Base-by-base conservation (phyloP, 768 basidiomycete genomes). In the Boletus pseudo-olivaceus region DNA sequence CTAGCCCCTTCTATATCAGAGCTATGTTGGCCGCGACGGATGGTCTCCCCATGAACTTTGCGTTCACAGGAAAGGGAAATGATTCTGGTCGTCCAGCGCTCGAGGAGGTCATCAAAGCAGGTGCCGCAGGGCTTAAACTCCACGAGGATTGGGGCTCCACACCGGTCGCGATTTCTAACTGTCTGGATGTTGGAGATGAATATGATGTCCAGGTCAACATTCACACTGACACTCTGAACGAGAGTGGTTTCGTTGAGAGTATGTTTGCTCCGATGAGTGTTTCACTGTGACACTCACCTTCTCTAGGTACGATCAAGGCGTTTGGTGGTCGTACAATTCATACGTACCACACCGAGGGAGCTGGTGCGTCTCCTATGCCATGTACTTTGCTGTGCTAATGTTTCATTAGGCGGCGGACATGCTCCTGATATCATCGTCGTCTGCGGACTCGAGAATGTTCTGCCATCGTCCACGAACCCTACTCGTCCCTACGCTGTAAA, bases 391-490 rank as follows among this genome's bases (percentile, higher is more conserved):
- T 3, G 27, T 29, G 49, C 51, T 54, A 42, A 58, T 7, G 37
- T 32, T 33, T 33, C 11, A 50, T 9, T 19, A 87, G 88, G 94
- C 46, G 93, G 94, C 14, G 94, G 97, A 12, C 96, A 98, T 67
- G 96, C 96, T 2, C 97, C 97, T 0, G 97, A 98, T 64, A 98
- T 98, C 71, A 96, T 99, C 67, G 88, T 91, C n/a, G 95, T 98
- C 20, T 96, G 93, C 57, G 92, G 90, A 29, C 81, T 83, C 7
- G 74, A 84, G 2, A 96, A 98, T 54, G 94, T 98, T 3, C 75
- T 98, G 9, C 97, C 97, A 0, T 93, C 91, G 8, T 98, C 97
- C 9, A 99, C 97, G 5, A 99, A 95, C 66, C 97, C 97, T 7
- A 98, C 97, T 0, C 79, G 97, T 38, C 97, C 97, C 0, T 98